A percentile compares a stretch with the other conserved stretches of the same genome.
phyloP scores from a whole-genome alignment of 305 asterid species.

The Fraxinus baroniana region DNA sequence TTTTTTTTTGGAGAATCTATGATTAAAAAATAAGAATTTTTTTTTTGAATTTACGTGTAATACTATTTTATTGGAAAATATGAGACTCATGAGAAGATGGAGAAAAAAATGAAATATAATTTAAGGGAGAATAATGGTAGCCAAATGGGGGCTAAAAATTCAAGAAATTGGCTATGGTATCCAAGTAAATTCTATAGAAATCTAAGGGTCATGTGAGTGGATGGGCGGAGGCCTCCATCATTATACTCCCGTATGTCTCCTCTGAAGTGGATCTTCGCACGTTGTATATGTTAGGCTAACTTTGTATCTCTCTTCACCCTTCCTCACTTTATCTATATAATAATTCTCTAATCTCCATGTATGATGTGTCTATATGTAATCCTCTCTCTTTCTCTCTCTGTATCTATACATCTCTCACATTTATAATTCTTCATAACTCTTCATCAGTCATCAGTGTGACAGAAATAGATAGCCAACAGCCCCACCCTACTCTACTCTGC shows the following conservation, averaged over 20 bases:
- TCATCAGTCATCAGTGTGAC: constrained; percentile 28
- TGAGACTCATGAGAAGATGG: too few species aligned
- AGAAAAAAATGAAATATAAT: too few species aligned
- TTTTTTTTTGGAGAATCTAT: too few species aligned
- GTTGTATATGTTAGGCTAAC: constrained; percentile 55
- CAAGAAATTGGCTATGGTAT: neutral
- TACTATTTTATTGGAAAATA: too few species aligned
- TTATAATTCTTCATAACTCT: constrained; percentile 7
- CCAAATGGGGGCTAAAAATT: neutral
- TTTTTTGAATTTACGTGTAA: too few species aligned
- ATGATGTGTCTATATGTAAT: neutral
- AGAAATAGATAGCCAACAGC: constrained; percentile 37
- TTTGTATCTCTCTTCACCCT: constrained; percentile 3
- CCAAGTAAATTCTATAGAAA: neutral
- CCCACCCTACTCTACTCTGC: constrained; percentile 18
- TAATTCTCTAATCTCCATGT: constrained; percentile 4
- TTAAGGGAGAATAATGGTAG: neutral
- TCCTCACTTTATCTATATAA: constrained; percentile 17
- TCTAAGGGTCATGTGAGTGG: constrained; percentile 28
- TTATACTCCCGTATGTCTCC: constrained; percentile 67
- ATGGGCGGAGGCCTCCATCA: constrained; percentile 42
- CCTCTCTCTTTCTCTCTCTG: constrained; percentile 13
- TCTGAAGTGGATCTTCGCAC: constrained; percentile 85
- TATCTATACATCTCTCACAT: constrained; percentile 3
- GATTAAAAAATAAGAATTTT: too few species aligned